Base-by-base conservation (phyloP, 352 stramenopile species). In the Pythium biforme region DNA sequence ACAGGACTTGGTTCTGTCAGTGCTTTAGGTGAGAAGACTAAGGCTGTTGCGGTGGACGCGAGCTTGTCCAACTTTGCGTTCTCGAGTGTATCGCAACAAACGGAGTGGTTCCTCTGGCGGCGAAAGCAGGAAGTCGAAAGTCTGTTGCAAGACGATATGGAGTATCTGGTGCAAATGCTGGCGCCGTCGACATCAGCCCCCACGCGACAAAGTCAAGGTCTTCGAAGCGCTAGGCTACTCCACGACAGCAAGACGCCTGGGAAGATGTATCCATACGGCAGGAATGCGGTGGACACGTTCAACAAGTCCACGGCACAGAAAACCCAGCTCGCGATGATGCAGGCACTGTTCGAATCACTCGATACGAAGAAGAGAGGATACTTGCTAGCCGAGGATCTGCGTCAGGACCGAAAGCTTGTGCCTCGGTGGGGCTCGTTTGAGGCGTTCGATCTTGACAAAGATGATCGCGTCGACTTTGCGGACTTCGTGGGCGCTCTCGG, bases 31-130 rank as follows among this genome's bases (percentile, higher is more conserved):
- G 26, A 31, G 6, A n/a, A 33, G n/a, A 31, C 51, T 10, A 33
- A 31, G 26, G 7, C 19, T 10, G 29, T 9, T 12, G 20, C 14
- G 4, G 37, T 52, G 15, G 2, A 46, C 0, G 78, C 75, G 0
- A 85, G 72, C 58, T 68, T 90, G 19, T 73, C 81, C 0, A 83
- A 81, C 50, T 90, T 89, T 55, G 49, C 69, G 0, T 90, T 90
- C 47, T 82, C 77, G 14, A 83, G 69, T 29, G 60, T 92, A 3
- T 86, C 68, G 17, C 70, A 77, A 12, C 80, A 87, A 20, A 88
- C 76, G 69, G 83, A 92, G 64, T 92, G 80, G 83, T 92, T 92
- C 59, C 52, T 92, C 8, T 92, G 81, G 79, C 68, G 83, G 46
- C 76, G 77, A 19, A 88, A 87, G 50, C 77, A 90, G 56, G 83